Percentiles rank a stretch among this genome's conserved stretches.
phyloP scores from a whole-genome alignment of 441 rosid species.

The Erodium chrysanthum region DNA sequence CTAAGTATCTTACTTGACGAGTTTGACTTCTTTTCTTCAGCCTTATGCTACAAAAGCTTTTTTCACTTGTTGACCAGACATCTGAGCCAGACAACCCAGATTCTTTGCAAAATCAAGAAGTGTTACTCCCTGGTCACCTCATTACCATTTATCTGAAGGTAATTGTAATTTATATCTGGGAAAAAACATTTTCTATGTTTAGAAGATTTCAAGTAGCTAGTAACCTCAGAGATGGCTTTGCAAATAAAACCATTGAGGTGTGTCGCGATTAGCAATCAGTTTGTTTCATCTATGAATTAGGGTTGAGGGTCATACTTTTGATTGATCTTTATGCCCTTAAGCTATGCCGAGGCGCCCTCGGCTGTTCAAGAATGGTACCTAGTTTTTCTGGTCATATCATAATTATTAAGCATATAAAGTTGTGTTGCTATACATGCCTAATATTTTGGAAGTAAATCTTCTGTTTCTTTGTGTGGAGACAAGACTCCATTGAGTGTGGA shows the following conservation, averaged over 20 bases:
- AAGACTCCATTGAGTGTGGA: neutral
- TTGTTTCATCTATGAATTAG: neutral
- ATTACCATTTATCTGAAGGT: conserved; percentile 88
- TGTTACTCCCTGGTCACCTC: conserved; percentile 90
- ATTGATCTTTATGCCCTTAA: neutral
- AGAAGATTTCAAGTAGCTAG: neutral
- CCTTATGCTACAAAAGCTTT: conserved; percentile 92
- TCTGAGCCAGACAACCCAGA: conserved; percentile 81
- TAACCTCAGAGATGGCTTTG: neutral
- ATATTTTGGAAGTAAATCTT: neutral
- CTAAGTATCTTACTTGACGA: neutral
- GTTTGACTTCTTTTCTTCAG: conserved; percentile 35
- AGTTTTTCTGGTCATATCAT: neutral
- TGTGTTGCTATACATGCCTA: neutral
- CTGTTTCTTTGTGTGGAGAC: neutral
- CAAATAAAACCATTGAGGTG: neutral
- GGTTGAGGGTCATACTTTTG: neutral
- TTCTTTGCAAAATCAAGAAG: conserved; percentile 91
- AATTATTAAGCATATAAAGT: neutral
- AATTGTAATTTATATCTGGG: neutral
- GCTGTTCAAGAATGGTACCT: neutral
- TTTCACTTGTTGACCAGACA: conserved; percentile 85
- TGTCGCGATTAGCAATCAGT: neutral
- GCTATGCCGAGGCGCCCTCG: neutral
- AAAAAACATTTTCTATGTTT: neutral